Percentiles rank a stretch among this genome's conserved stretches.
Conservation (phyloP, 257 asterid genomes). For the Solanum bukasovii region DNA sequence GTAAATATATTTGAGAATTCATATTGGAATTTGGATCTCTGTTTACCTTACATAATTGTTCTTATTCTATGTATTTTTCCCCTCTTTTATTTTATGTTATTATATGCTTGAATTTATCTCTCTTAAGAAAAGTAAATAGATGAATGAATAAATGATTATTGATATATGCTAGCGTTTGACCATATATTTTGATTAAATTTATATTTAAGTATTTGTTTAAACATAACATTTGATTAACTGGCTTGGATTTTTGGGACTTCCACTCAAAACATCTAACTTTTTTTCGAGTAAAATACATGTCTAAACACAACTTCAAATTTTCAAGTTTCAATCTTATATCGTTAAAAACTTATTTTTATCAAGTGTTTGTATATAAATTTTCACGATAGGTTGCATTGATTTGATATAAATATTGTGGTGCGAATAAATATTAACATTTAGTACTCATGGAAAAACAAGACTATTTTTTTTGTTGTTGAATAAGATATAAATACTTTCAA, state of each 20-base stretch:
- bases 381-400: not conserved
- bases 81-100: not conserved
- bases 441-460: not conserved
- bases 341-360: not conserved
- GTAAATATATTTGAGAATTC: not conserved
- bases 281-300: not conserved
- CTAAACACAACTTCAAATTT: not conserved
- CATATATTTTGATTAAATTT: not conserved
- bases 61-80: not conserved
- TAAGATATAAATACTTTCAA: not conserved
- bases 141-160: not conserved
- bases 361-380: not conserved
- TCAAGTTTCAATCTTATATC: not conserved
- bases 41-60: not conserved
- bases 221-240: not conserved
- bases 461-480: not conserved
- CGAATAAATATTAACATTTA: not conserved
- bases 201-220: not conserved
- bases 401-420: not conserved
- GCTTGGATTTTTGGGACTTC: not conserved
- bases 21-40: not conserved
- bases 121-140: not conserved
- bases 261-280: not conserved
- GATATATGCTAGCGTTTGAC: not conserved
- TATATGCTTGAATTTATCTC: not conserved